Evolutionary conservation across 2,329 filamentous ascomycete genomes (phyloP).

Genomic region (Gnomoniopsis smithogilvyi): DNA sequence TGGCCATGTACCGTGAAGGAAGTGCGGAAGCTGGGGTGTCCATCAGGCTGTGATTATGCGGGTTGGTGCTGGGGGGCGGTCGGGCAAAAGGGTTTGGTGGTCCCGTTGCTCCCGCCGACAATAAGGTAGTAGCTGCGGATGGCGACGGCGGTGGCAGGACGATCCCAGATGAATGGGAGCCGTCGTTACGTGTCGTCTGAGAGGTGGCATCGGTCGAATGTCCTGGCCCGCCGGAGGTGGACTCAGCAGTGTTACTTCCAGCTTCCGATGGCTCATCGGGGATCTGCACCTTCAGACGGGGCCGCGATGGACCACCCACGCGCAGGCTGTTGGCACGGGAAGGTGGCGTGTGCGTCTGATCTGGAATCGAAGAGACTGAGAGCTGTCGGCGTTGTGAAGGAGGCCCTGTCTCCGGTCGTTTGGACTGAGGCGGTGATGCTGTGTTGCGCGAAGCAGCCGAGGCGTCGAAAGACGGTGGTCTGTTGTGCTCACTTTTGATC

Average conservation of each 20-base stretch:
- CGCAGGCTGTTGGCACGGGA: slow-evolving; percentile 76
- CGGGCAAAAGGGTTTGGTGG: slow-evolving; percentile 95
- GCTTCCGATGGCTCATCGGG: slow-evolving; percentile 78
- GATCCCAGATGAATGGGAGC: slow-evolving; percentile 64
- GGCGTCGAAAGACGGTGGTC: slow-evolving; percentile 65
- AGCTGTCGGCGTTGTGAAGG: slow-evolving; percentile 45
- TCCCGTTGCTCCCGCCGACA: slow-evolving; percentile 87
- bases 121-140: slow-evolving; percentile 70
- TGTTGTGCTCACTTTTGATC: slow-evolving; percentile 31
- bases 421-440: slow-evolving; percentile 54
- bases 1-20: slow-evolving; percentile 85
- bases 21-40: slow-evolving; percentile 89
- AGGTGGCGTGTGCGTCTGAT: slow-evolving; percentile 65
- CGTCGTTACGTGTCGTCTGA: slow-evolving; percentile 47
- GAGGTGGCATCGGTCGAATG: slow-evolving; percentile 58
- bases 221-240: slow-evolving; percentile 53
- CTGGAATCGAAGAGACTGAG: slow-evolving; percentile 61
- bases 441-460: slow-evolving; percentile 51
- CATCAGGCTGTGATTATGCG: slow-evolving; percentile 50
- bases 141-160: slow-evolving; percentile 92
- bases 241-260: slow-evolving; percentile 71
- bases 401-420: slow-evolving; percentile 48
- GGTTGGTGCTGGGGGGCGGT: slow-evolving; percentile 68
- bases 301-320: slow-evolving; percentile 63
- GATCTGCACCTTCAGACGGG: slow-evolving; percentile 89